Percentiles rank a stretch among this genome's conserved stretches.
Conservation (phyloP, 768 basidiomycete species). For the Termitomyces sp. region DNA sequence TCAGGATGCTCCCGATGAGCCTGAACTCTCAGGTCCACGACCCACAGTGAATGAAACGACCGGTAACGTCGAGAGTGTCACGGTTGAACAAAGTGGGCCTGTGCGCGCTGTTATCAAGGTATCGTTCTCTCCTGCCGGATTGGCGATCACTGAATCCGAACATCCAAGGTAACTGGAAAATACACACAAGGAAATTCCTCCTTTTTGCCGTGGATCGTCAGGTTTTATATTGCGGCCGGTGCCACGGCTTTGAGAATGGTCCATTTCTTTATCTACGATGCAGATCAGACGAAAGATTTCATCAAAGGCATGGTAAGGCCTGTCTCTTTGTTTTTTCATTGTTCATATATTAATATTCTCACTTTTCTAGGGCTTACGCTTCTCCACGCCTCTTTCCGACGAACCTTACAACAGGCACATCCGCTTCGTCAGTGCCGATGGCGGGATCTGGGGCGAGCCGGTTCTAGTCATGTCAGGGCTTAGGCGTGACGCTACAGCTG, state of each 20-base stretch:
- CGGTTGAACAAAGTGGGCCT: constrained; percentile 35
- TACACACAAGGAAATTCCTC: constrained; percentile 32
- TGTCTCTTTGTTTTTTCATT: neutral
- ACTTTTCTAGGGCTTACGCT: constrained; percentile 27
- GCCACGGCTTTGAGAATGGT: constrained; percentile 31
- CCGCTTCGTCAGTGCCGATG: constrained; percentile 31
- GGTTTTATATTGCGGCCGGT: constrained; percentile 35
- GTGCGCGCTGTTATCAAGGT: constrained; percentile 39
- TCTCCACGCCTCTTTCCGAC: constrained; percentile 33
- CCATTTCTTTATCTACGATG: constrained; percentile 40
- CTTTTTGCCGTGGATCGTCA: constrained; percentile 35
- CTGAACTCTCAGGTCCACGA: constrained; percentile 25
- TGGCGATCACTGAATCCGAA: neutral
- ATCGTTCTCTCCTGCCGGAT: neutral
- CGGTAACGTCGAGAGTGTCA: constrained; percentile 28
- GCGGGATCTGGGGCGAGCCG: constrained; percentile 39
- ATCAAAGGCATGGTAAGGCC: constrained; percentile 33
- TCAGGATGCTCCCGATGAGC: constrained; percentile 33
- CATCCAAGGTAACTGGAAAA: constrained; percentile 31
- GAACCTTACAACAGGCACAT: constrained; percentile 35
- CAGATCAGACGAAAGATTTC: constrained; percentile 36
- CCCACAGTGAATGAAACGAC: constrained; percentile 23
- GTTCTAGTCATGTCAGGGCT: constrained; percentile 36
- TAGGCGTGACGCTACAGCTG: constrained; percentile 35
- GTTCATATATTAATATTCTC: neutral